Conservation (phyloP, 2,329 filamentous ascomycete species). For the Coleophoma crateriformis region DNA sequence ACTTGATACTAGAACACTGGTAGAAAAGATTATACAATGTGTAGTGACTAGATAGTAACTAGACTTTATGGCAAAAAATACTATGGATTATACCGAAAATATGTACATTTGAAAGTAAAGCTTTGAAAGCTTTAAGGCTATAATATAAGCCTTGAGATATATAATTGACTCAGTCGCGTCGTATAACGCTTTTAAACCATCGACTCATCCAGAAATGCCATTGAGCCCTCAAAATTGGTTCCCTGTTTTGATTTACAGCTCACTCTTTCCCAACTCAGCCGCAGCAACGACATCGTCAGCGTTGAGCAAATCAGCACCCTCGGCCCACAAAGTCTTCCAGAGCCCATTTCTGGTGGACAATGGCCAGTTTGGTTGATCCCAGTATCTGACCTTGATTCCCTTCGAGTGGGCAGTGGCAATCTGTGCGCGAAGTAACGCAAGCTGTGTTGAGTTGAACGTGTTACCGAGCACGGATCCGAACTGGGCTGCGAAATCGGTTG, state of each 20-base stretch:
- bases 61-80: too few species aligned
- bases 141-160: too few species aligned
- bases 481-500: conserved; percentile 44
- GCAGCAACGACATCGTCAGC: conserved; percentile 46
- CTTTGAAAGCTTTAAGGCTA: too few species aligned
- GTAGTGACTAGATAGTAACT: too few species aligned
- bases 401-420: conserved; percentile 39
- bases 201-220: too few species aligned
- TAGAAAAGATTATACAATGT: too few species aligned
- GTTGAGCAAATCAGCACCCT: conserved; percentile 55
- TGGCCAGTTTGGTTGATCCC: conserved; percentile 54
- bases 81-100: too few species aligned
- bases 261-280: conserved; percentile 9
- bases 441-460: conserved; percentile 38
- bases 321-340: conserved; percentile 46
- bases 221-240: too few species aligned
- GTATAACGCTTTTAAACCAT: too few species aligned
- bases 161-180: too few species aligned
- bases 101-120: too few species aligned
- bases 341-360: conserved; percentile 44
- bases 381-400: conserved; percentile 50
- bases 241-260: background rate
- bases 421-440: conserved; percentile 35
- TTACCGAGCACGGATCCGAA: conserved; percentile 45
- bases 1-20: too few species aligned